A percentile compares a stretch with the other conserved stretches of the same genome.
These are phyloP conservation scores for Arthrinium puccinioides DNA, from an alignment of 2,329 filamentous ascomycete species.

Conservation along the genomic window DNA sequence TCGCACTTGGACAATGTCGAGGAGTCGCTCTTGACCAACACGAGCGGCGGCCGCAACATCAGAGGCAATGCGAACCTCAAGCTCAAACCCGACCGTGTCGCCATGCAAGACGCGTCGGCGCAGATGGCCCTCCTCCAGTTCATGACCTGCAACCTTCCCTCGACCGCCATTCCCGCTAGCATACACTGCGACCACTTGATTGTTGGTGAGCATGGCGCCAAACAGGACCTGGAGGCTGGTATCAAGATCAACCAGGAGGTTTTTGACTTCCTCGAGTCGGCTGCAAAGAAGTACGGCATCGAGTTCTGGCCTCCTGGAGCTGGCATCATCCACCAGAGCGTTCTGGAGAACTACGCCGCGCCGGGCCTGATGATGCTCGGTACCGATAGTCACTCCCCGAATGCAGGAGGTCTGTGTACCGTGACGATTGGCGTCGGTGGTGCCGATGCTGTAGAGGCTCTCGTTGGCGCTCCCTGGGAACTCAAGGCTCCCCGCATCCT, in stretches of 20 bases:
- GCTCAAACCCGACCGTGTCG: constrained; percentile 93
- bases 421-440: constrained; percentile 97
- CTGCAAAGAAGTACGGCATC: constrained; percentile 83
- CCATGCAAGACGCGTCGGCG: constrained; percentile 97
- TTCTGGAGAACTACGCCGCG: constrained; percentile 95
- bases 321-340: constrained; percentile 95
- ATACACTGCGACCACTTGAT: constrained; percentile 99
- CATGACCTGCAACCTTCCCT: constrained; percentile 89
- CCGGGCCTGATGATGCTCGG: constrained; percentile 98
- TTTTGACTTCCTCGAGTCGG: constrained; percentile 93
- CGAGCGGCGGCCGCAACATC: constrained; percentile 75
- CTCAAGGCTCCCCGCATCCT: constrained; percentile 88
- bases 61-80: constrained; percentile 88
- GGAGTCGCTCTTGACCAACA: constrained; percentile 76
- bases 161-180: constrained; percentile 88
- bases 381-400: constrained; percentile 95
- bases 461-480: constrained; percentile 96
- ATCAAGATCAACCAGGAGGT: constrained; percentile 94
- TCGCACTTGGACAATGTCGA: constrained; percentile 86
- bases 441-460: constrained; percentile 91
- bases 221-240: constrained; percentile 74
- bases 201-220: constrained; percentile 85
- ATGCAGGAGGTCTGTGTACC: constrained; percentile 88
- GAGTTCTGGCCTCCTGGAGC: constrained; percentile 94
- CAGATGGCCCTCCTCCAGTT: constrained; percentile 99